Conservation (phyloP, 2,329 filamentous ascomycete species). For the Beauveria sp. region DNA sequence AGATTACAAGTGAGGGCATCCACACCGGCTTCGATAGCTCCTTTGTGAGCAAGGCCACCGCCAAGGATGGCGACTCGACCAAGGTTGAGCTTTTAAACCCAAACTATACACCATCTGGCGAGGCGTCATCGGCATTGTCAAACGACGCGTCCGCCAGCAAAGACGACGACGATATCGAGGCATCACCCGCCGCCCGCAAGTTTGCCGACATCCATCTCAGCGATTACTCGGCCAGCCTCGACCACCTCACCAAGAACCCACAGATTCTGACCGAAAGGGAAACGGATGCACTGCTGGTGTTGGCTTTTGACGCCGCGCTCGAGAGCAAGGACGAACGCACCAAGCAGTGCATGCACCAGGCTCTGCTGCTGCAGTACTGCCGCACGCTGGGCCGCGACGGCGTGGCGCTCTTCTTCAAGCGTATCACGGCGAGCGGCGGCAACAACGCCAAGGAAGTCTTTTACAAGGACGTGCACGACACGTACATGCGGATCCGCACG, state of each 20-base stretch:
- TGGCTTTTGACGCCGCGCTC: slow-evolving; percentile 85
- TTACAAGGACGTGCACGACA: slow-evolving; percentile 83
- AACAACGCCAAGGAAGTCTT: slow-evolving; percentile 91
- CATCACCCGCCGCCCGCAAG: slow-evolving; percentile 67
- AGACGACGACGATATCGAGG: slow-evolving; percentile 64
- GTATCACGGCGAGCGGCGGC: slow-evolving; percentile 77
- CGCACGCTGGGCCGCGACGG: slow-evolving; percentile 81
- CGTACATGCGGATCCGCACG: slow-evolving; percentile 72
- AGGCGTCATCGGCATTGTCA: neutral
- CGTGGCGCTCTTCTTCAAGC: slow-evolving; percentile 89
- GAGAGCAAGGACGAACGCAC: slow-evolving; percentile 69
- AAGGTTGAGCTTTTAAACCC: slow-evolving; percentile 74
- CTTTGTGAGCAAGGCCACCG: slow-evolving; percentile 58
- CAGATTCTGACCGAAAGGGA: slow-evolving; percentile 75
- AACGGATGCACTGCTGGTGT: slow-evolving; percentile 81
- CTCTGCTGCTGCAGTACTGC: slow-evolving; percentile 88
- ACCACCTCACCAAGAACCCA: slow-evolving; percentile 74
- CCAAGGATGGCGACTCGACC: slow-evolving; percentile 36
- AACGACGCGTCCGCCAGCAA: slow-evolving; percentile 22
- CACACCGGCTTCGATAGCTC: slow-evolving; percentile 89
- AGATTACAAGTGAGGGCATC: slow-evolving; percentile 89
- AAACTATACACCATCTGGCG: slow-evolving; percentile 24
- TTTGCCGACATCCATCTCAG: slow-evolving; percentile 72
- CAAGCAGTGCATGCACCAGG: slow-evolving; percentile 87
- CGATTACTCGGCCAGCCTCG: slow-evolving; percentile 65